A percentile compares a stretch with the other conserved stretches of the same genome.
phyloP scores from a whole-genome alignment of 768 basidiomycete genomes.

The Coprinellus micaceus region DNA sequence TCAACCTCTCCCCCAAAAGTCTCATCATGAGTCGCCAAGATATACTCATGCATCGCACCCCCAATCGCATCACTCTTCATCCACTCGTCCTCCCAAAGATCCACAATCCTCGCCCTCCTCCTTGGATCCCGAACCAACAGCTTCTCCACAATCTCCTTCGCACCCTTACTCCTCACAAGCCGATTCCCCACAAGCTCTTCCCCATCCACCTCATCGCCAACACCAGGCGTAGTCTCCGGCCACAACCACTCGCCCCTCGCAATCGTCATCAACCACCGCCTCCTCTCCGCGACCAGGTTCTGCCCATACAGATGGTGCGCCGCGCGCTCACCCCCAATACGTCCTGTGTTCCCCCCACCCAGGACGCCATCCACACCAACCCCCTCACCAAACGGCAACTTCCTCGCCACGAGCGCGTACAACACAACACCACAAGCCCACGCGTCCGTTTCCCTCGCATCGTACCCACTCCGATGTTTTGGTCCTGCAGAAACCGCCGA shows the following conservation, averaged over 20 bases:
- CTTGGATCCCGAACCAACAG: constrained; percentile 69
- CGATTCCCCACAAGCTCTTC: constrained; percentile 33
- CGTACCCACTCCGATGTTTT: constrained; percentile 70
- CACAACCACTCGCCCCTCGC: constrained; percentile 77
- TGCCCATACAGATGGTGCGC: constrained; percentile 14
- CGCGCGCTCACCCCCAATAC: constrained; percentile 38
- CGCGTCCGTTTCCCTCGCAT: constrained; percentile 80
- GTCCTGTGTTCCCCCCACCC: constrained; percentile 24
- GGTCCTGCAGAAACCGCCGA: too few species aligned
- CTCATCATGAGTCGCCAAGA: not conserved
- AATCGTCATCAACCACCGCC: constrained; percentile 71
- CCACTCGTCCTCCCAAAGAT: constrained; percentile 61
- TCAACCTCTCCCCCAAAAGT: not conserved
- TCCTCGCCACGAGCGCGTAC: constrained; percentile 67
- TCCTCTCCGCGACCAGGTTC: constrained; percentile 32
- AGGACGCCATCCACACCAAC: constrained; percentile 21
- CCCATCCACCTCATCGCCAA: constrained; percentile 7
- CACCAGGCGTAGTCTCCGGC: constrained; percentile 37
- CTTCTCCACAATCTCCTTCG: constrained; percentile 51
- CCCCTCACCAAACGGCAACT: constrained; percentile 70
- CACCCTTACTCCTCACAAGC: constrained; percentile 40
- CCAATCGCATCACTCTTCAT: constrained; percentile 31
- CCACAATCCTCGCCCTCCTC: constrained; percentile 56
- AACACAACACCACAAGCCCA: constrained; percentile 91
- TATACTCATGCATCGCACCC: constrained; percentile 12